Evolutionary conservation across 257 asterid genomes (phyloP).

Genomic region (Solanum corneliomulleri): DNA sequence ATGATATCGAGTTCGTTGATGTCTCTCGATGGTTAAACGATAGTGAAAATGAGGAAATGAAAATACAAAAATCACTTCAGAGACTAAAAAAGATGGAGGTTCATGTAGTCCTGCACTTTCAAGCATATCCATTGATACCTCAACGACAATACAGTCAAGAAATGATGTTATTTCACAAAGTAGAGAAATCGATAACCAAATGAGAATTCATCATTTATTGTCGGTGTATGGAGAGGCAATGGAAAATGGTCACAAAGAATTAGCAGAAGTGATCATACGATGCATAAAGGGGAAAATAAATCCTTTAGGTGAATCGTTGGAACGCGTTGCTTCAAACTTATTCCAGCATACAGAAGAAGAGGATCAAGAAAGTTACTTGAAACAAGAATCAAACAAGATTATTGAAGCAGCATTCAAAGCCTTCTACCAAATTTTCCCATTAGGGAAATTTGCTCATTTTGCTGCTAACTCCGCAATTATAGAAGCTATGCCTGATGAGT

Average conservation of each 20-base stretch:
- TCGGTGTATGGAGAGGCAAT: slow-evolving; percentile 54
- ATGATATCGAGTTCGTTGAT: slow-evolving; percentile 10
- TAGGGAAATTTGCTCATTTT: slow-evolving; percentile 29
- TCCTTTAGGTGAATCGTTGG: slow-evolving; percentile 36
- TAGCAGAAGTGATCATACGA: slow-evolving; percentile 29
- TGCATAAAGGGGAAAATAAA: slow-evolving; percentile 29
- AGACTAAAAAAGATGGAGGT: slow-evolving; percentile 10
- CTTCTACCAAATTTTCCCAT: slow-evolving; percentile 26
- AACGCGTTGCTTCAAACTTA: slow-evolving; percentile 45
- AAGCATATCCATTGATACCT: slow-evolving; percentile 16
- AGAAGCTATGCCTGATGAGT: slow-evolving; percentile 17
- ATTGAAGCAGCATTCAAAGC: slow-evolving; percentile 33
- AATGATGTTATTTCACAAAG: slow-evolving; percentile 1
- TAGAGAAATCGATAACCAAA: slow-evolving; percentile 25
- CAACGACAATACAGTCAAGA: neutral
- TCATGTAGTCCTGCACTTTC: slow-evolving; percentile 24
- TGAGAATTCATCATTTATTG: slow-evolving; percentile 34
- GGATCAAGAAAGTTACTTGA: slow-evolving; percentile 25
- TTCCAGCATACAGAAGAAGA: slow-evolving; percentile 35
- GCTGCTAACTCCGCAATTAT: slow-evolving; percentile 25
- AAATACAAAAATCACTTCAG: slow-evolving; percentile 11
- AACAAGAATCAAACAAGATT: slow-evolving; percentile 43
- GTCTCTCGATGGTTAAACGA: slow-evolving; percentile 35
- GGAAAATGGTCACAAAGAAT: slow-evolving; percentile 42
- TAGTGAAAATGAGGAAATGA: slow-evolving; percentile 7